A percentile compares a stretch with the other conserved stretches of the same genome.
phyloP scores from a whole-genome alignment of 805 yeast genomes.

The Nematodospora valgi region DNA sequence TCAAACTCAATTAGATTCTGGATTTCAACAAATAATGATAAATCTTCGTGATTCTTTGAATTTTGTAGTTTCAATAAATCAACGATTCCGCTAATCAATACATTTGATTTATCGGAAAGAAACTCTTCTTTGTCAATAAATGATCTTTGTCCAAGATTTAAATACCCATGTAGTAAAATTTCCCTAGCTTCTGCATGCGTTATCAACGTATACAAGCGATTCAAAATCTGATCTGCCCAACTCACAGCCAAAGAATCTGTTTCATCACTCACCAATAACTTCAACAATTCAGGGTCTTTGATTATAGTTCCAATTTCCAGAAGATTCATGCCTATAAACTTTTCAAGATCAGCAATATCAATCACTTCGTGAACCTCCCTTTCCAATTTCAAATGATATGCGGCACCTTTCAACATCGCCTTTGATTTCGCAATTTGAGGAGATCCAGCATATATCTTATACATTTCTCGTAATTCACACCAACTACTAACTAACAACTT shows the following conservation, averaged over 20 bases:
- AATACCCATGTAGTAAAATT: conserved; percentile 51
- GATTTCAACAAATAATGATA: conserved; percentile 22
- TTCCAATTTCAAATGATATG: conserved; percentile 49
- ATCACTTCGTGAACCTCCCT: conserved; percentile 38
- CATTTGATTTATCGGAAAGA: conserved; percentile 9
- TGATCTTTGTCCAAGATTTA: conserved; percentile 26
- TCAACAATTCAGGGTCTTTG: conserved; percentile 4
- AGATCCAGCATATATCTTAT: conserved; percentile 47
- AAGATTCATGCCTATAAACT: not conserved
- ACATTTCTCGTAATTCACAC: conserved; percentile 65
- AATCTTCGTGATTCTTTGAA: conserved; percentile 11
- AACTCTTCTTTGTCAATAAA: conserved; percentile 11
- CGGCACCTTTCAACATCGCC: conserved; percentile 46
- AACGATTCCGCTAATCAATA: conserved; percentile 61
- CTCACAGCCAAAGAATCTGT: conserved; percentile 19
- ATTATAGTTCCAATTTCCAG: conserved; percentile 8
- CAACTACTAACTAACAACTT: conserved; percentile 54
- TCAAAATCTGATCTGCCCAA: conserved; percentile 42
- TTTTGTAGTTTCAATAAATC: conserved; percentile 42
- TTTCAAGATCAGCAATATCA: conserved; percentile 13
- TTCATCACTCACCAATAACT: not conserved
- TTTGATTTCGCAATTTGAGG: conserved; percentile 22
- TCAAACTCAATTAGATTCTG: conserved; percentile 15
- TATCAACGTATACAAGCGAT: conserved; percentile 39
- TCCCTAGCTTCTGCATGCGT: conserved; percentile 58